Evolutionary conservation across 139 green algal species (phyloP).

Genomic region (Diplosphaera chodatii): DNA sequence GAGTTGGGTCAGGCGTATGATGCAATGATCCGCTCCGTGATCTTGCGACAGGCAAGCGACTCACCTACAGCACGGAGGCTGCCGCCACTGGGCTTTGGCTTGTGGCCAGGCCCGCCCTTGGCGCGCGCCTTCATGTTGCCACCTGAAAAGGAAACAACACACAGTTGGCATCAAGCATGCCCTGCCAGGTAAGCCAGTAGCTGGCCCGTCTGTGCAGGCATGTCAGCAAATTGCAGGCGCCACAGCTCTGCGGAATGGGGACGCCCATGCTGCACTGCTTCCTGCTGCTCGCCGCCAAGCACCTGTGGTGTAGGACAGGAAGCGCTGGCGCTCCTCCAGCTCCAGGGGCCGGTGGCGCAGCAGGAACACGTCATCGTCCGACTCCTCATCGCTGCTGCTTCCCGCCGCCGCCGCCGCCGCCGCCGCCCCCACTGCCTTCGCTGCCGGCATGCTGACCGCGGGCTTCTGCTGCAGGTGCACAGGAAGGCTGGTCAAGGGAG

Average conservation of each 20-base stretch:
- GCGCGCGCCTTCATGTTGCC: neutral
- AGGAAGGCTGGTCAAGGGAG: too few species aligned
- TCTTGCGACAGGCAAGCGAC: too few species aligned
- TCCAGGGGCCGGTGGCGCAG: constrained; percentile 6
- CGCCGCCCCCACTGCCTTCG: neutral
- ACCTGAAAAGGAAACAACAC: too few species aligned
- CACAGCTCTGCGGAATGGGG: too few species aligned
- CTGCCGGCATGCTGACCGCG: neutral
- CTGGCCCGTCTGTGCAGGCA: too few species aligned
- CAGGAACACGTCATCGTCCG: constrained; percentile 12
- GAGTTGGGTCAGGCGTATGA: too few species aligned
- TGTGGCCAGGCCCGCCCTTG: neutral
- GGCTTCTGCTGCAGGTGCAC: neutral
- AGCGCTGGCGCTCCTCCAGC: constrained; percentile 9
- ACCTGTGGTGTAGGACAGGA: neutral
- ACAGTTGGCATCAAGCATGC: too few species aligned
- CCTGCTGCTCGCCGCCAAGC: too few species aligned
- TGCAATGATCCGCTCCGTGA: too few species aligned
- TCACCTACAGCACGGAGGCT: neutral
- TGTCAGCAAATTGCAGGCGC: too few species aligned
- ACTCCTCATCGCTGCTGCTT: constrained; percentile 15
- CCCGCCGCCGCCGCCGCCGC: neutral
- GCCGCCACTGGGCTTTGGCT: neutral
- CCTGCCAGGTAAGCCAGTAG: too few species aligned
- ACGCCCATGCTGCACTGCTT: too few species aligned